Conservation (phyloP, 192 early-diverging fungal genomes). For the Chytriomyces sp. region DNA sequence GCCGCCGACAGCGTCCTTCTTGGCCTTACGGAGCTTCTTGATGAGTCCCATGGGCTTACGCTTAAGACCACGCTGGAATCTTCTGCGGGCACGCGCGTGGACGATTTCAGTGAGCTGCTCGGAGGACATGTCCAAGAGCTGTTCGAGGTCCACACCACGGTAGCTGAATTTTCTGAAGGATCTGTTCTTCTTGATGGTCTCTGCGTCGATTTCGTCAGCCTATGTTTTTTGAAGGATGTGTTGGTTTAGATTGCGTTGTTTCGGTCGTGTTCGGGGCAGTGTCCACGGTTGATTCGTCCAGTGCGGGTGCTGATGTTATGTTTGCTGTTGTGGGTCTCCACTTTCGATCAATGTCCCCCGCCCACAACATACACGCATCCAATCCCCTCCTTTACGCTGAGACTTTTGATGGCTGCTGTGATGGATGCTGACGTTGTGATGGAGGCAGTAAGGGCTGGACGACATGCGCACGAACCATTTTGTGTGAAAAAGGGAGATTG, state of each 20-base stretch:
- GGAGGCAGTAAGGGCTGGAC: neutral
- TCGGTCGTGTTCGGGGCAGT: too few relatives aligned
- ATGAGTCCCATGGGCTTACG: slow-evolving; percentile 99
- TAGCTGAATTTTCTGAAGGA: slow-evolving; percentile 98
- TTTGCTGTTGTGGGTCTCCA: too few relatives aligned
- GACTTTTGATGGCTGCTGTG: neutral
- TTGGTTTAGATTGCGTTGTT: too few relatives aligned
- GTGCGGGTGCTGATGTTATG: too few relatives aligned
- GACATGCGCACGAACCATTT: too few relatives aligned
- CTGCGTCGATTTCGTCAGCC: slow-evolving; percentile 59
- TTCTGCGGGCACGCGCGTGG: slow-evolving; percentile 92
- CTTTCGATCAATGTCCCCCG: too few relatives aligned
- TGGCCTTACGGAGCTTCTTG: slow-evolving; percentile 99
- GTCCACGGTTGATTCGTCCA: too few relatives aligned
- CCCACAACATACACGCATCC: neutral
- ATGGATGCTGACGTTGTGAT: neutral
- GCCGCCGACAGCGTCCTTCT: slow-evolving; percentile 84
- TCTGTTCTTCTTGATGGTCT: slow-evolving; percentile 78
- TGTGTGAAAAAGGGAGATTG: too few relatives aligned
- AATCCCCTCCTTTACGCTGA: neutral
- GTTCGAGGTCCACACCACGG: slow-evolving; percentile 97
- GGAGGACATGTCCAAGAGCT: slow-evolving; percentile 91
- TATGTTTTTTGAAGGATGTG: neutral
- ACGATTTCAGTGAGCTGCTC: slow-evolving; percentile 94
- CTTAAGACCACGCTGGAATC: slow-evolving; percentile 98